Evolutionary conservation across 2,329 filamentous ascomycete genomes (phyloP), one percentile per base, ranked within the genome.

Genomic region (Pseudocercospora fijiensis): DNA sequence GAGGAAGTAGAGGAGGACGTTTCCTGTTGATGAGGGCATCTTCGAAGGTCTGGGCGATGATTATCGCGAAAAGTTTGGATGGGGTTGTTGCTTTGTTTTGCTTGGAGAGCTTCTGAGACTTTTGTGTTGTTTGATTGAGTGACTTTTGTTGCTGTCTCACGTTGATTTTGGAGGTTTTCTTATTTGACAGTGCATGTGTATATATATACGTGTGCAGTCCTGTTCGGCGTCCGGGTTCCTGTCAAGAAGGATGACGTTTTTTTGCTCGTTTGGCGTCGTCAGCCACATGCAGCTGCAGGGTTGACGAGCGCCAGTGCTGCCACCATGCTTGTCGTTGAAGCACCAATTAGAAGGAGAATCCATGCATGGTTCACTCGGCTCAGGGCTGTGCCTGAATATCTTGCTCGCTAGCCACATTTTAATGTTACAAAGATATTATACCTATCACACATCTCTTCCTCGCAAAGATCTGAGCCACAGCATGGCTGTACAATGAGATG

Each of bases 1-100:
- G 20, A 65, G 60, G 18, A 65, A 57, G 58, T 68, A 68, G 51
- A 68, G 66, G 27, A 64, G 61, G 49, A 68, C 62, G 33, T 68
- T 59, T 37, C 56, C 52, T 52, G 41, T 60, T 24, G 64, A 66
- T 18, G 65, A 67, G 11, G 62, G 61, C 58, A 61, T 61, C 27
- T 47, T 62, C 41, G 26, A 37, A 33, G 9, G 13, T 16, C 20
- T 6, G 28, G 33, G 33, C 10, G 6, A n/a, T 47, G 41, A 18
- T 6, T 9, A 47, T 58, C 11, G 30, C 26, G 13, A 7, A 9
- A 26, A 26, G 49, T 8, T 56, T 22, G 26, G 16, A 22, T 47
- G 37, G 16, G 1, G 10, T n/a, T 16, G 33, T 4, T n/a, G 37
- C 8, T n/a, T 18, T 41, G 13, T 8, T 41, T 41, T 41, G 37